Base-by-base conservation (phyloP, 805 yeast genomes). In the Scheffersomyces stipitis region DNA sequence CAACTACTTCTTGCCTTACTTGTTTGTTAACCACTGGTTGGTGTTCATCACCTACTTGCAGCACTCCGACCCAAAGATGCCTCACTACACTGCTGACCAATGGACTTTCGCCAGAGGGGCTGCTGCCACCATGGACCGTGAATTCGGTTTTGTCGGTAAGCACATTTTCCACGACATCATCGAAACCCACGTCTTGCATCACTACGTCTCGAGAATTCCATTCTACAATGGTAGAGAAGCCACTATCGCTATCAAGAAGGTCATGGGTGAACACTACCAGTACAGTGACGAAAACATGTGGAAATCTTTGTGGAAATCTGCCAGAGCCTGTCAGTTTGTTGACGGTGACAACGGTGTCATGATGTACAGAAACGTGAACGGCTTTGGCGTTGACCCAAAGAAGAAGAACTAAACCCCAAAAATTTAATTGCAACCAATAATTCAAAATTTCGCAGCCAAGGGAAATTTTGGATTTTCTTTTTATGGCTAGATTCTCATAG, bases 41-140 rank as follows among this genome's bases (percentile, higher is more conserved):
- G 83, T 78, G 26, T 74, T 78, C 49, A 76, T 78, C 45, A 78
- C 84, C 14, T 78, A 67, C 60, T 67, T 78, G 48, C 84, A 78
- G 61, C 84, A 78, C 58, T 73, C 83, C 14, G 82, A 77, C 54
- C 73, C 80, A 33, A 56, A 71, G 2, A 64, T 77, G 71, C 81
- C 83, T 27, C 84, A 78, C 54, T 78, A 78, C 57, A 73, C 69
- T 31, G 73, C 69, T 35, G 51, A 56, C 13, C 73, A 76, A 59
- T 78, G 84, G 84, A 78, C 72, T 40, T 78, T 78, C 48, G 83
- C 83, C 39, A 67, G 79, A 52, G 84, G 84, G 56, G 82, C 84
- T 6, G 83, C 83, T 44, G 76, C 82, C 30, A 78, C 84, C 26
- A 75, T 78, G 44, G 84, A 78, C 56, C 68, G 83, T 59, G 69